phyloP scores from a whole-genome alignment of 2,329 filamentous ascomycete species.

The Diaporthe citri region DNA sequence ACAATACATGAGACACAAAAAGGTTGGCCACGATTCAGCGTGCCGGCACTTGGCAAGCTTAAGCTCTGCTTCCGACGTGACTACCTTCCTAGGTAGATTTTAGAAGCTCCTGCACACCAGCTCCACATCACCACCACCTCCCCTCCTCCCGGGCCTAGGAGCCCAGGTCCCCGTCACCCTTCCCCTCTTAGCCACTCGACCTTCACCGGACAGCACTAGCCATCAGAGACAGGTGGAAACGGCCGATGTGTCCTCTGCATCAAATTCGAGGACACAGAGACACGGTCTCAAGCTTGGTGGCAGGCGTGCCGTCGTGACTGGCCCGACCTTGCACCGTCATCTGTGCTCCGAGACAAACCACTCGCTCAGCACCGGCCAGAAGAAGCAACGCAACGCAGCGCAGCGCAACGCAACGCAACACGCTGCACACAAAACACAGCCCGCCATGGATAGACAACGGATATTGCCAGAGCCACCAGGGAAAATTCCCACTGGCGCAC shows the following conservation, averaged over 20 bases:
- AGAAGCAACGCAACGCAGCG: constrained; percentile 16
- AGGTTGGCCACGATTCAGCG: constrained; percentile 28
- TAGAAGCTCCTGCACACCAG: not conserved
- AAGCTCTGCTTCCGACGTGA: constrained; percentile 1
- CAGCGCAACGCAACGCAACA: not conserved
- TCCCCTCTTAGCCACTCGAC: not conserved
- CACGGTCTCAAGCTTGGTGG: constrained; percentile 20
- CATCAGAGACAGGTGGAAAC: not conserved
- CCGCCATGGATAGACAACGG: not conserved
- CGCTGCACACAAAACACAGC: constrained; percentile 7
- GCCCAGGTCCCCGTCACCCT: not conserved
- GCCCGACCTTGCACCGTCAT: not conserved
- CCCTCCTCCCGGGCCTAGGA: not conserved
- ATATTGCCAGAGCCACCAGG: constrained; percentile 14
- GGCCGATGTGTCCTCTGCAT: constrained; percentile 6
- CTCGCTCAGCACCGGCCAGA: not conserved
- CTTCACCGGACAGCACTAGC: not conserved
- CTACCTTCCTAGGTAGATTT: not conserved
- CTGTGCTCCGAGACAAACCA: constrained; percentile 20
- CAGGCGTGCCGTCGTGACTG: constrained; percentile 10
- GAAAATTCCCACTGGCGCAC: constrained; percentile 2
- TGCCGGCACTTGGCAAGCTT: constrained; percentile 21
- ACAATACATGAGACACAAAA: constrained; percentile 27
- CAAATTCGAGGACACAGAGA: constrained; percentile 5
- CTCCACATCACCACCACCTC: not conserved